Evolutionary conservation across 768 basidiomycete genomes (phyloP).

Genomic region (Saitozyma sp.): DNA sequence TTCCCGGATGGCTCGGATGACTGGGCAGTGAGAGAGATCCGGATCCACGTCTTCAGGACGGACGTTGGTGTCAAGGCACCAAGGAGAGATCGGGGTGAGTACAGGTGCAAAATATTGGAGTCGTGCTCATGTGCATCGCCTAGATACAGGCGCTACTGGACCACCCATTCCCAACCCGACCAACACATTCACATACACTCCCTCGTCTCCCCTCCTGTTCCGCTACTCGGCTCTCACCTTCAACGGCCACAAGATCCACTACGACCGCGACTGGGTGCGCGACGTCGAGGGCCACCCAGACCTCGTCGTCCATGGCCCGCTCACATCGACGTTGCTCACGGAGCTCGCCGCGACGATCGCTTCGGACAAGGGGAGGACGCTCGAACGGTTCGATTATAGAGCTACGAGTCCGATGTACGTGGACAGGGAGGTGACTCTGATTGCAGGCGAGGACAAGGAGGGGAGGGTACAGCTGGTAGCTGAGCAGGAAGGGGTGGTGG

Average conservation of each 20-base stretch:
- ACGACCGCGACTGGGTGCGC: conserved; percentile 72
- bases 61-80: conserved; percentile 9
- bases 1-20: conserved; percentile 11
- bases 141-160: not conserved
- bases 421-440: conserved; percentile 32
- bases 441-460: conserved; percentile 41
- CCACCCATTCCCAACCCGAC: not conserved
- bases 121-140: not conserved
- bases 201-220: conserved; percentile 72
- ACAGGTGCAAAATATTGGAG: not conserved
- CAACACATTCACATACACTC: conserved; percentile 64
- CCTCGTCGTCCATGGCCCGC: conserved; percentile 76
- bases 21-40: conserved; percentile 35
- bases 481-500: conserved; percentile 62
- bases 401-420: conserved; percentile 60
- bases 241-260: conserved; percentile 81
- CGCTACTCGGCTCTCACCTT: conserved; percentile 83
- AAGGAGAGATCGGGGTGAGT: conserved; percentile 1
- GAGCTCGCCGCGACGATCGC: conserved; percentile 56
- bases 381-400: conserved; percentile 67
- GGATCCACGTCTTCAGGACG: conserved; percentile 45
- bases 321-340: conserved; percentile 76
- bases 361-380: conserved; percentile 34
- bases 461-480: conserved; percentile 62
- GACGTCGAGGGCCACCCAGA: conserved; percentile 72